phyloP scores from a whole-genome alignment of 2,329 filamentous ascomycete species.

The Penicillium vulpinum region DNA sequence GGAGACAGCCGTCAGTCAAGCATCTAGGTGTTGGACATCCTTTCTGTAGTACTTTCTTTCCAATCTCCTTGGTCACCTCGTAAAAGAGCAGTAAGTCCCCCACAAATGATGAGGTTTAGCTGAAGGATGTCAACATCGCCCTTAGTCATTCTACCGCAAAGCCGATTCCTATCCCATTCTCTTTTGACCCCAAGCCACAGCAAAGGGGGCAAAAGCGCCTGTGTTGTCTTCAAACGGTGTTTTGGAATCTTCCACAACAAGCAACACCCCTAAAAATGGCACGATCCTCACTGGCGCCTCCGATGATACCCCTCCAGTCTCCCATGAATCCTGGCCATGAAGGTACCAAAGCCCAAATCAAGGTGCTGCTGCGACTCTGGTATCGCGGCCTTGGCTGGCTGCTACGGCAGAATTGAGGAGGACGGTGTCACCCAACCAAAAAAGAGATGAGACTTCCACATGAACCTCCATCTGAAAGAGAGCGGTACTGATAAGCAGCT shows the following conservation, averaged over 20 bases:
- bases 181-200: neutral
- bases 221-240: neutral
- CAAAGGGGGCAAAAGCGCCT: neutral
- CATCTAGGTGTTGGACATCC: neutral
- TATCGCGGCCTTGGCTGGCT: too few species aligned
- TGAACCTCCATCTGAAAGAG: neutral
- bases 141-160: neutral
- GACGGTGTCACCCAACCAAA: too few species aligned
- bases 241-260: neutral
- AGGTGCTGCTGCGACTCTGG: neutral
- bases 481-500: neutral
- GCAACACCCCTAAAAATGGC: too few species aligned
- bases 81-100: neutral
- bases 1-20: neutral
- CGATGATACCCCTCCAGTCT: too few species aligned
- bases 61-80: neutral
- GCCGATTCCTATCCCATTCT: neutral
- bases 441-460: neutral
- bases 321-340: rapidly evolving
- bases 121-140: neutral
- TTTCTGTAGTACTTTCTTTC: neutral
- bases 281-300: too few species aligned
- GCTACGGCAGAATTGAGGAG: neutral
- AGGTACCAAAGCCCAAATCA: neutral
- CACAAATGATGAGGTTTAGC: neutral